Base-by-base conservation (phyloP, 306 rosid species). In the Citrullus mucosospermus region DNA sequence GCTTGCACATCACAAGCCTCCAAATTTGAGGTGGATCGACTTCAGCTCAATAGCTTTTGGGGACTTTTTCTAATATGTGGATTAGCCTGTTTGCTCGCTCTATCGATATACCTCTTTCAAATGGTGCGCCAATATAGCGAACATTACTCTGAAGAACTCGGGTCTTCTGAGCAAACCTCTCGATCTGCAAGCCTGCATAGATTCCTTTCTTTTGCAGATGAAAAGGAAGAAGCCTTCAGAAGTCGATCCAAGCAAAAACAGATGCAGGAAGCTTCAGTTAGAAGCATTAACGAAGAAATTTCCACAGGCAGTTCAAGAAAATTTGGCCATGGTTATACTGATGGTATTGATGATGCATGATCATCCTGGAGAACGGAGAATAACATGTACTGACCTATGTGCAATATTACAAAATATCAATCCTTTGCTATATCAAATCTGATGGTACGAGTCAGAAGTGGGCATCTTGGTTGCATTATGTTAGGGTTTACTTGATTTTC, bases 31-130 rank as follows among this genome's bases (percentile, higher is more conserved):
- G 91, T 89, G 79, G 92, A 96, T 84, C 88, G 90, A 32, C 97
- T 96, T 48, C 66, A 82, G 50, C 96, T 96, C 1, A 81, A 74
- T 60, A 96, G 99, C 89, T 96, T 96, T 34, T 86, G 91, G 93
- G 99, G 97, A 11, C 96, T 96, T 41, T 96, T 88, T 86, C 77
- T 69, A 4, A 11, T 90, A 4, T 90, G 94, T 86, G 98, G 99
- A 2, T 13, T 80, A 9, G 91, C 91, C 44, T 96, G 97, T 76
- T 7, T 92, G 54, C 59, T 91, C 43, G 92, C 99, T 56, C 85
- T 96, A 75, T 18, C 75, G 16, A 77, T 91, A n/a, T 90, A 86
- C 65, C 20, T 92, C 17, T 55, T 80, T 67, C 85, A 22, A 81
- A 86, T 78, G 81, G 11, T 84, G 54, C 86, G 87, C 82, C 96